Percentiles rank a stretch among this genome's conserved stretches.
phyloP scores from a whole-genome alignment of 306 rosid species.

The Cicer judaicum region DNA sequence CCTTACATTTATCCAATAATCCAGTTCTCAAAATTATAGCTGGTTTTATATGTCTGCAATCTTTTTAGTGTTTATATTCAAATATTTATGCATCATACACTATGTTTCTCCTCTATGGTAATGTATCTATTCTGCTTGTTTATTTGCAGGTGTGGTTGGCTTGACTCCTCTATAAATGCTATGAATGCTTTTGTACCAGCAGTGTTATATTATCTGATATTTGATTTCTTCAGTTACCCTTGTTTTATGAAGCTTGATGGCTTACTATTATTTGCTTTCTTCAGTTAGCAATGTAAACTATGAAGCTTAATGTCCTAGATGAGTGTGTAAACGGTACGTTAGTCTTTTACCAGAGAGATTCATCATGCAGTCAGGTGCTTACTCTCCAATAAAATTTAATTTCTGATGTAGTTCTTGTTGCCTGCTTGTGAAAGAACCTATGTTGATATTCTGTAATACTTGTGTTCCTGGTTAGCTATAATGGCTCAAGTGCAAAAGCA shows the following conservation, averaged over 20 bases:
- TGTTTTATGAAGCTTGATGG: constrained; percentile 38
- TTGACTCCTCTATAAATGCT: constrained; percentile 63
- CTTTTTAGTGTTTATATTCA: constrained; percentile 22
- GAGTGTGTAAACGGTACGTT: constrained; percentile 36
- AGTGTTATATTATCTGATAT: constrained; percentile 36
- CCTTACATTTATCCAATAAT: not conserved
- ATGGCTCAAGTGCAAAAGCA: constrained; percentile 8
- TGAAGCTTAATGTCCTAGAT: constrained; percentile 33
- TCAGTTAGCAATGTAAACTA: constrained; percentile 39
- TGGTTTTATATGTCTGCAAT: constrained; percentile 35
- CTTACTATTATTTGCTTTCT: constrained; percentile 16
- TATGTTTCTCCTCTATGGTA: constrained; percentile 17
- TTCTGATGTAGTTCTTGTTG: constrained; percentile 29
- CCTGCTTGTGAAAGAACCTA: constrained; percentile 31
- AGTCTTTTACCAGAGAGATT: constrained; percentile 16
- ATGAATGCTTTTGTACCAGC: constrained; percentile 30
- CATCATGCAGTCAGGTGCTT: constrained; percentile 1
- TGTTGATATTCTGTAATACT: constrained; percentile 11
- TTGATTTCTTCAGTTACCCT: constrained; percentile 32
- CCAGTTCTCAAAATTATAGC: constrained; percentile 4
- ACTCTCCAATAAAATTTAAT: constrained; percentile 42
- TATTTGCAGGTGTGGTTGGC: constrained; percentile 83
- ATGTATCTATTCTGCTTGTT: constrained; percentile 20
- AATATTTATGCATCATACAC: not conserved
- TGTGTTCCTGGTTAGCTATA: not conserved